Evolutionary conservation across 352 stramenopile genomes (phyloP).

Genomic region (Phytophthora constricta): DNA sequence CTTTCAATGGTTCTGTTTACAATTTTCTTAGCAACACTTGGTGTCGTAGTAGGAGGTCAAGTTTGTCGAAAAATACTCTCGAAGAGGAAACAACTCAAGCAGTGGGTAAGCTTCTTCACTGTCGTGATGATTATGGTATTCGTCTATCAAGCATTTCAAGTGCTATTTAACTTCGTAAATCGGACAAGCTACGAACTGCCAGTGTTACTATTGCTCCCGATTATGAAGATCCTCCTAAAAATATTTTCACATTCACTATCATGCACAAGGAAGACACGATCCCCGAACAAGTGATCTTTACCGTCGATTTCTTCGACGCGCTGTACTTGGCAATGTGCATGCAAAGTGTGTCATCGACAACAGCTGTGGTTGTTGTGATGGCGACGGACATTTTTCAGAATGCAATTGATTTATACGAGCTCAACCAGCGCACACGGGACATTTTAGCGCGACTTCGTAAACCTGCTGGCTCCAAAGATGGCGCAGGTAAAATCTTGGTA

Average conservation of each 20-base stretch:
- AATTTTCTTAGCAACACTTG: neutral
- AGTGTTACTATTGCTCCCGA: slow-evolving; percentile 2
- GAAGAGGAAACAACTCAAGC: neutral
- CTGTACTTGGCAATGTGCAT: slow-evolving; percentile 24
- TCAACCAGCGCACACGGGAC: slow-evolving; percentile 8
- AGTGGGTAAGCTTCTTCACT: neutral
- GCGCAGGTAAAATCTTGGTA: neutral
- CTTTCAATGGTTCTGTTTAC: neutral
- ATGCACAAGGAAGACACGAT: slow-evolving; percentile 19
- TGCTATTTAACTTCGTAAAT: slow-evolving; percentile 6
- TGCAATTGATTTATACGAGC: slow-evolving; percentile 5
- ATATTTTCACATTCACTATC: neutral
- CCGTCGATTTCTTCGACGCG: slow-evolving; percentile 25
- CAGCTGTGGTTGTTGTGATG: slow-evolving; percentile 3
- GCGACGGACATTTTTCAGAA: slow-evolving; percentile 6
- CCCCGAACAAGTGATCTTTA: slow-evolving; percentile 19
- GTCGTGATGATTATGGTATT: neutral
- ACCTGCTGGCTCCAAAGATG: neutral
- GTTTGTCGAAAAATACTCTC: slow-evolving; percentile 5
- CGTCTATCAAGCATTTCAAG: slow-evolving; percentile 13
- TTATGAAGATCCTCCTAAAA: slow-evolving; percentile 15
- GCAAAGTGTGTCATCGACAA: slow-evolving; percentile 2
- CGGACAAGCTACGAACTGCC: slow-evolving; percentile 10
- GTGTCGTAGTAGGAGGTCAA: neutral
- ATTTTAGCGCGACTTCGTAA: slow-evolving; percentile 7